Evolutionary conservation across 805 yeast genomes (phyloP), one percentile per base, ranked within the genome.

Genomic region (Candida nitratophila): DNA sequence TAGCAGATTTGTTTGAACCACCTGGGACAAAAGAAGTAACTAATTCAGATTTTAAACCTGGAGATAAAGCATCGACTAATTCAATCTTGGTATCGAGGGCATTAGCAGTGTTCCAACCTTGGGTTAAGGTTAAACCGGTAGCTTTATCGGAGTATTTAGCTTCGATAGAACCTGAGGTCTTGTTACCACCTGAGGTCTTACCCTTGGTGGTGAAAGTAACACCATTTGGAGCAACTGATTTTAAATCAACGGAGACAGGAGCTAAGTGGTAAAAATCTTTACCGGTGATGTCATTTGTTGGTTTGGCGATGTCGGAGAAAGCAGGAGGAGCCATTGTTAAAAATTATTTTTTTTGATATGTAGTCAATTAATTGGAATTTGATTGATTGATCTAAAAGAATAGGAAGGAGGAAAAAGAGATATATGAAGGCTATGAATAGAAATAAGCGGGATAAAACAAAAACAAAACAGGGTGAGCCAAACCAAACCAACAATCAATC

Each of bases 81-180:
- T 91, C 97, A 57, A 93, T 77, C 78, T 88, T 91, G 73, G 98
- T 86, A 76, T 80, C 84, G 64, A 93, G 74, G 53, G 84, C 77
- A 70, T 91, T 91, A 68, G 95, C 83, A 59, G 95, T 87, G 74
- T 90, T 83, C 96, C 98, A 90, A 64, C 96, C 96, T 77, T 93
- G 98, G 56, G 96, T 89, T 63, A 93, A 73, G 53, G 96, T 81
- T 62, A 93, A 75, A 52, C 97, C 97, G 50, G 93, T 74, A 50
- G 89, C 77, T 77, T 88, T 88, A 80, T 93, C 99, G 50, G 86
- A 71, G 76, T 83, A 86, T 76, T 86, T 88, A 59, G 95, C 86
- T 71, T 93, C 98, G 47, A 93, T 72, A 62, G 84, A 79, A 56
- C 96, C 95, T 50, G 90, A 81, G 56, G 93, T 80, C 57, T 95